Evolutionary conservation across 257 asterid genomes (phyloP).

Genomic region (Voacanga thouarsii): DNA sequence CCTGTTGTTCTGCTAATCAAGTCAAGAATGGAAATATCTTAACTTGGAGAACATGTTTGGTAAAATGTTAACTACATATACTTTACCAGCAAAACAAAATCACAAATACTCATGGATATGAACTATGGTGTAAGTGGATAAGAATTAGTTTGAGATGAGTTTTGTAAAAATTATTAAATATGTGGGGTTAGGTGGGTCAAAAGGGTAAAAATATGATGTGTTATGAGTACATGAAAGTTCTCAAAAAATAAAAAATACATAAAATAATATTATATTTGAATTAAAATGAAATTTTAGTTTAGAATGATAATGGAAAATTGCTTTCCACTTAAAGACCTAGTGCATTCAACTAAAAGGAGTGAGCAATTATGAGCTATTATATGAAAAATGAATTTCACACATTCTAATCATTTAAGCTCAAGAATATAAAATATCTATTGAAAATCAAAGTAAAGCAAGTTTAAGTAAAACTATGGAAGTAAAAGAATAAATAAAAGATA

Average conservation of each 20-base stretch:
- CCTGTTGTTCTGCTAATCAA: neutral
- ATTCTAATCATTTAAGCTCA: neutral
- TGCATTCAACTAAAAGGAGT: neutral
- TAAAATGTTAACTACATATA: neutral
- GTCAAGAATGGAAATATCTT: neutral
- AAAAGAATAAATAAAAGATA: constrained; percentile 16
- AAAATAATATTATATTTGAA: no score
- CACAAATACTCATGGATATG: neutral
- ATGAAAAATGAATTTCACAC: neutral
- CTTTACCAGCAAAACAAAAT: neutral
- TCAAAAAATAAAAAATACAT: no score
- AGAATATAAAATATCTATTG: neutral
- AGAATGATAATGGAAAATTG: no score
- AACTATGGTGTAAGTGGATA: no score
- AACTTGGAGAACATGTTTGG: neutral
- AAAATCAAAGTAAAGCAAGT: neutral
- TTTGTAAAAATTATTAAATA: no score
- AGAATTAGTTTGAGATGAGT: no score
- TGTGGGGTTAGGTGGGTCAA: no score
- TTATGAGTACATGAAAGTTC: no score
- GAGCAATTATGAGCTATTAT: neutral
- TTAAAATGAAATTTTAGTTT: no score
- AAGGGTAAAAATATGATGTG: no score
- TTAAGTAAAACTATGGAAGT: neutral
- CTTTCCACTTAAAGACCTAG: no score